These are phyloP conservation scores for Lactarius psammicola DNA, from an alignment of 768 basidiomycete species.

Conservation along the genomic window DNA sequence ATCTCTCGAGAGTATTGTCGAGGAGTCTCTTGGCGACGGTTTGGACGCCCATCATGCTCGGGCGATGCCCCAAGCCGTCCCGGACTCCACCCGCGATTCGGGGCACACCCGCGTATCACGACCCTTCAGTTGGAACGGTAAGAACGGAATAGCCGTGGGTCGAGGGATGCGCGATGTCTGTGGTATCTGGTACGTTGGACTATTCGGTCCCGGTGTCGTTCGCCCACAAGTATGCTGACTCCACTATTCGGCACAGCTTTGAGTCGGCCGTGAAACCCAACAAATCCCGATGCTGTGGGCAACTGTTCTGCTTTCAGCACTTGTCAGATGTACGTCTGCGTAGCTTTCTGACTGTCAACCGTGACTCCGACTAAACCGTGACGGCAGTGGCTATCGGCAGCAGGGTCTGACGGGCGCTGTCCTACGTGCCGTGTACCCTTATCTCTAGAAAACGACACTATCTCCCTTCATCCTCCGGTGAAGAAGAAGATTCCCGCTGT, in stretches of 20 bases:
- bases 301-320: slow-evolving; percentile 30
- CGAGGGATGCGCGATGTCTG: slow-evolving; percentile 27
- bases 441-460: slow-evolving; percentile 27
- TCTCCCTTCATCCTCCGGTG: slow-evolving; percentile 25
- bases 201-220: slow-evolving; percentile 7
- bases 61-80: not conserved
- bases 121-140: slow-evolving; percentile 25
- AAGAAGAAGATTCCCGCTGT: slow-evolving; percentile 8
- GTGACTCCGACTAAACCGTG: not conserved
- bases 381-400: slow-evolving; percentile 24
- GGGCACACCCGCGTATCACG: slow-evolving; percentile 4
- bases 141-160: slow-evolving; percentile 21
- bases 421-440: slow-evolving; percentile 29
- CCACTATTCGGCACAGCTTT: slow-evolving; percentile 26
- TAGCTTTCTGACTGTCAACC: not conserved
- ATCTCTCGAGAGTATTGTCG: slow-evolving; percentile 29
- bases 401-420: slow-evolving; percentile 28
- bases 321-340: slow-evolving; percentile 27
- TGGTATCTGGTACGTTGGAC: slow-evolving; percentile 27
- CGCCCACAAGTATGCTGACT: not conserved
- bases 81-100: slow-evolving; percentile 3
- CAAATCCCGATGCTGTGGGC: slow-evolving; percentile 28
- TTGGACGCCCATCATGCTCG: not conserved
- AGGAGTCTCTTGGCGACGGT: slow-evolving; percentile 16
- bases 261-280: slow-evolving; percentile 29